These are phyloP conservation scores for Geranium incanum DNA, from an alignment of 441 rosid species.

Conservation along the genomic window DNA sequence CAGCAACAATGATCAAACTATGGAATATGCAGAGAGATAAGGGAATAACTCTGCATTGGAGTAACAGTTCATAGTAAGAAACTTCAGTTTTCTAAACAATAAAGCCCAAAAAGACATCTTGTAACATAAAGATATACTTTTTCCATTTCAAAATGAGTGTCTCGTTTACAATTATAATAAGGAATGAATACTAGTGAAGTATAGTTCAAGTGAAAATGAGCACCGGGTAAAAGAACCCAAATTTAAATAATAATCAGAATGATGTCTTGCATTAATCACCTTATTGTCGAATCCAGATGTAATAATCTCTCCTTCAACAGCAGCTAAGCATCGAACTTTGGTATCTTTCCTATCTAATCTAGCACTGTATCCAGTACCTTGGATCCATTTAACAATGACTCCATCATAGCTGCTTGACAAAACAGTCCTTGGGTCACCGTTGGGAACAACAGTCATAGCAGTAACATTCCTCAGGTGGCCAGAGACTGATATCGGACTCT, in stretches of 20 bases:
- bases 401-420: slow-evolving; percentile 58
- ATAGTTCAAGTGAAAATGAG: too few species aligned
- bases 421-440: slow-evolving; percentile 28
- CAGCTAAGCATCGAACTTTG: slow-evolving; percentile 46
- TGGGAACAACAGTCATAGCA: slow-evolving; percentile 28
- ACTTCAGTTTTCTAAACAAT: neutral
- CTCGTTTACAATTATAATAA: neutral
- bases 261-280: slow-evolving; percentile 20
- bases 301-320: slow-evolving; percentile 29
- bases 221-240: neutral
- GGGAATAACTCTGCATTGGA: neutral
- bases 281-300: slow-evolving; percentile 36
- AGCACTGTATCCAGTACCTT: slow-evolving; percentile 45
- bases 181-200: too few species aligned
- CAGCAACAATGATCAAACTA: neutral
- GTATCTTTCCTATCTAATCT: slow-evolving; percentile 37
- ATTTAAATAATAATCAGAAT: neutral
- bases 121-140: too few species aligned
- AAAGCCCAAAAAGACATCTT: neutral
- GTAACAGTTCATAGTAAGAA: neutral
- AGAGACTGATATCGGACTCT: slow-evolving; percentile 32
- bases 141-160: too few species aligned
- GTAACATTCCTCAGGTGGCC: slow-evolving; percentile 51
- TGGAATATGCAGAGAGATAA: neutral
- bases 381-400: slow-evolving; percentile 46